Percentiles rank a stretch among this genome's conserved stretches.
phyloP scores from a whole-genome alignment of 148 eudicot species.

The Linanthus parryae region DNA sequence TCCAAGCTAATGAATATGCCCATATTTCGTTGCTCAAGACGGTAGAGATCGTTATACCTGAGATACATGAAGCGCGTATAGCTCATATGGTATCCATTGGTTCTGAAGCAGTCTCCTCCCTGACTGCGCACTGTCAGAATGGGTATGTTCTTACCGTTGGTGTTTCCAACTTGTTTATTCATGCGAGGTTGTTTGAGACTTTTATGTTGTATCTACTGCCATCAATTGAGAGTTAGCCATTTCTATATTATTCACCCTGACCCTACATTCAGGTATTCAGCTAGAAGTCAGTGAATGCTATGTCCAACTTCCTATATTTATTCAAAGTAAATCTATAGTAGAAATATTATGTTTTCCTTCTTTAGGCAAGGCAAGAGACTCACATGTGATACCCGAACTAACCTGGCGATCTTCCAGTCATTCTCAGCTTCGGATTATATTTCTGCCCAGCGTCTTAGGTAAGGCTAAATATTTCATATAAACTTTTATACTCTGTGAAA shows the following conservation, averaged over 20 bases:
- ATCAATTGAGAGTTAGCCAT: neutral
- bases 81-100: constrained; percentile 94
- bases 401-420: constrained; percentile 71
- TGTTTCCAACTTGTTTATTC: neutral
- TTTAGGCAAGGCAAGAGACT: constrained; percentile 51
- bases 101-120: constrained; percentile 54
- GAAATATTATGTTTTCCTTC: constrained; percentile 7
- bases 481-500: too few relatives aligned
- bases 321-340: too few relatives aligned
- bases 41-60: constrained; percentile 78
- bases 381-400: constrained; percentile 74
- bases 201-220: neutral
- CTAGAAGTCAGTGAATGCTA: too few relatives aligned
- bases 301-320: too few relatives aligned
- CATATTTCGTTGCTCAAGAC: constrained; percentile 39
- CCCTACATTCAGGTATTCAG: too few relatives aligned
- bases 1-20: too few relatives aligned
- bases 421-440: constrained; percentile 82
- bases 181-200: neutral
- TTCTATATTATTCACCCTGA: neutral
- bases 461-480: too few relatives aligned
- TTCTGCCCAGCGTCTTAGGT: constrained; percentile 86
- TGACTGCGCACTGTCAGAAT: constrained; percentile 70
- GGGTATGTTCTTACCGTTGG: constrained; percentile 44
- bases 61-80: constrained; percentile 74